Percentiles rank a stretch among this genome's conserved stretches.
Conservation (phyloP, 1,284 basidiomycete species). For the Amylostereum areolatum region DNA sequence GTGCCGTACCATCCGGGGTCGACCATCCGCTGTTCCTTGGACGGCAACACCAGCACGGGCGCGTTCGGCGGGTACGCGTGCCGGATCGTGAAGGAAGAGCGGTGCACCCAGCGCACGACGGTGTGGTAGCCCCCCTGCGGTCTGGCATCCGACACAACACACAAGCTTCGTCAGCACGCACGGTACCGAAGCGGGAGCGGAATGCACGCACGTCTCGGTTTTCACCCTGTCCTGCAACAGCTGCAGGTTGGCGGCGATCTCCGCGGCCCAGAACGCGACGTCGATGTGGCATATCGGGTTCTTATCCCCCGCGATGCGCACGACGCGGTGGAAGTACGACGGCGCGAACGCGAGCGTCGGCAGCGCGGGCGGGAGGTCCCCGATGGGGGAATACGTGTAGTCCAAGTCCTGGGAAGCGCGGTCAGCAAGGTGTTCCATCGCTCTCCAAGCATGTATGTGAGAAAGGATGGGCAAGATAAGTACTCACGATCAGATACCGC, state of each 20-base stretch:
- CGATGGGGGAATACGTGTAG: conserved; percentile 66
- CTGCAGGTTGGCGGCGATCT: conserved; percentile 67
- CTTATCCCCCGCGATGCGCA: conserved; percentile 48
- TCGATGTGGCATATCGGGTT: conserved; percentile 74
- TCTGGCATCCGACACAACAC: conserved; percentile 27
- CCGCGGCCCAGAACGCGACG: conserved; percentile 66
- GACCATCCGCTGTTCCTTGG: conserved; percentile 36
- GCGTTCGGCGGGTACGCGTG: conserved; percentile 25
- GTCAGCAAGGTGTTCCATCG: conserved; percentile 1
- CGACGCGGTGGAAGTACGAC: conserved; percentile 79
- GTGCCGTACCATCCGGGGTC: conserved; percentile 77
- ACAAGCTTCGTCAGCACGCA: conserved; percentile 1
- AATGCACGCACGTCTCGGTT: conserved; percentile 64
- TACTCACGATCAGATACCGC: conserved; percentile 66
- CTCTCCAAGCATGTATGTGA: conserved; percentile 4
- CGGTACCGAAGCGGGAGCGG: not conserved
- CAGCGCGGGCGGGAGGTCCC: conserved; percentile 72
- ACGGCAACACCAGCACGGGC: conserved; percentile 13
- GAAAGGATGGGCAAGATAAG: conserved; percentile 12
- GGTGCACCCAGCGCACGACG: conserved; percentile 77
- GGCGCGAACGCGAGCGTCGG: conserved; percentile 72
- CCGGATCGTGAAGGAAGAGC: conserved; percentile 64
- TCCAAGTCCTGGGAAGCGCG: conserved; percentile 59
- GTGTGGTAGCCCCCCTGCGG: conserved; percentile 73
- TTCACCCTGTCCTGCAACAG: conserved; percentile 71